Evolutionary conservation across 306 rosid genomes (phyloP), one percentile per base, ranked within the genome.

Genomic region (Urtica urens): DNA sequence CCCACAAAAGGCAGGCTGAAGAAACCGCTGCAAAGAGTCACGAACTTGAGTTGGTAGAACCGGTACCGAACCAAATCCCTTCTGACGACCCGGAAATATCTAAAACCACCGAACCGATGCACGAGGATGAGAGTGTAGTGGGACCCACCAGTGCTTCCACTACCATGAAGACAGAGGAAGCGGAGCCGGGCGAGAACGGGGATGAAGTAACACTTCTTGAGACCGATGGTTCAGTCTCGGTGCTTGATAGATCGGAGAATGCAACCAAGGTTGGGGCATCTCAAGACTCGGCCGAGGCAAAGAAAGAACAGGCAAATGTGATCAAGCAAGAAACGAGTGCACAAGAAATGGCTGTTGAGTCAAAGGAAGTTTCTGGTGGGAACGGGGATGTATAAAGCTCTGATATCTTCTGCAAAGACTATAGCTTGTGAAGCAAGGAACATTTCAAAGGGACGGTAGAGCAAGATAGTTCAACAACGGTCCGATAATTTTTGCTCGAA

Each of bases 1-100:
- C n/a, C n/a, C n/a, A n/a, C n/a, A n/a, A n/a, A n/a, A 66, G 57
- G 60, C 61, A 74, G 62, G 77, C 68, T 68, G 82, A 72, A 71
- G 82, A 74, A 30, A 59, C 57, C 11, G 83, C 64, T 26, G 86
- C 68, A 2, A 61, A 38, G 29, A 74, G 70, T 49, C 57, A 7
- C 30, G 70, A 65, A 40, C 56, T 38, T 16, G 77, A 73, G 72
- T 22, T 39, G 57, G 62, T 62, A 10, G 73, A 72, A 55, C 60
- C 64, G 29, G 69, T 62, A 42, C 59, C 66, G 59, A 42, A 68
- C 52, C 60, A 48, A 39, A 47, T 58, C 3, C 37, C 45, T 42
- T n/a, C 72, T 45, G 72, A 40, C 25, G 78, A 76, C 50, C 15
- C 23, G 40, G 71, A 62, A 50, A 74, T 55, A 20, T 37, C 71